A percentile compares a stretch with the other conserved stretches of the same genome.
Evolutionary conservation across 2,329 filamentous ascomycete species (phyloP).

Genomic region (Diaporthe citriasiana): DNA sequence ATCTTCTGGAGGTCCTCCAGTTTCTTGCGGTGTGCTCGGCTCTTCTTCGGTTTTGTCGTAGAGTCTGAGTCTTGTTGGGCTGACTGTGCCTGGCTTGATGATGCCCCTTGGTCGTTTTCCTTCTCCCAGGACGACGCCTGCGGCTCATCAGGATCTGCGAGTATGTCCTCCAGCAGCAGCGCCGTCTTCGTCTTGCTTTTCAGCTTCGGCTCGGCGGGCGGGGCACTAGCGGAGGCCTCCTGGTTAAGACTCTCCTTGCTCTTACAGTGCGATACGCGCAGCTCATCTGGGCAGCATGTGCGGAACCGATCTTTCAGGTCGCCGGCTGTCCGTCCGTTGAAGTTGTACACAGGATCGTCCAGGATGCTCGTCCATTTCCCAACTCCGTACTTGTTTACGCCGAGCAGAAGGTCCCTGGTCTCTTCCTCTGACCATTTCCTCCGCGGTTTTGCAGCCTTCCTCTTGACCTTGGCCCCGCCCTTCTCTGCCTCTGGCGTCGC

Average conservation of each 20-base stretch:
- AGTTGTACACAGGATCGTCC: conserved; percentile 71
- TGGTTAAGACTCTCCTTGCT: conserved; percentile 40
- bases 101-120: conserved; percentile 29
- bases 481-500: conserved; percentile 51
- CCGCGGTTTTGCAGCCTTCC: conserved; percentile 69
- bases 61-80: conserved; percentile 50
- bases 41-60: conserved; percentile 55
- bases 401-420: conserved; percentile 72
- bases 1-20: conserved; percentile 62
- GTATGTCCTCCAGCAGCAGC: conserved; percentile 68
- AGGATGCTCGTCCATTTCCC: conserved; percentile 77
- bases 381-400: conserved; percentile 73
- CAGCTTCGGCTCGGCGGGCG: conserved; percentile 39
- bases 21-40: conserved; percentile 59
- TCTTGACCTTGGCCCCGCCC: conserved; percentile 59
- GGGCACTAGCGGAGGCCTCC: conserved; percentile 32
- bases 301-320: conserved; percentile 77
- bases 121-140: conserved; percentile 31
- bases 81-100: conserved; percentile 38
- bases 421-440: conserved; percentile 76
- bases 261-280: conserved; percentile 59
- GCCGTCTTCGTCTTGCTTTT: conserved; percentile 62
- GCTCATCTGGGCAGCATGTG: conserved; percentile 74
- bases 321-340: conserved; percentile 72
- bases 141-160: conserved; percentile 62